A percentile compares a stretch with the other conserved stretches of the same genome.
These are phyloP conservation scores for Helicocarpus griseus DNA, from an alignment of 2,329 filamentous ascomycete genomes.

Conservation along the genomic window DNA sequence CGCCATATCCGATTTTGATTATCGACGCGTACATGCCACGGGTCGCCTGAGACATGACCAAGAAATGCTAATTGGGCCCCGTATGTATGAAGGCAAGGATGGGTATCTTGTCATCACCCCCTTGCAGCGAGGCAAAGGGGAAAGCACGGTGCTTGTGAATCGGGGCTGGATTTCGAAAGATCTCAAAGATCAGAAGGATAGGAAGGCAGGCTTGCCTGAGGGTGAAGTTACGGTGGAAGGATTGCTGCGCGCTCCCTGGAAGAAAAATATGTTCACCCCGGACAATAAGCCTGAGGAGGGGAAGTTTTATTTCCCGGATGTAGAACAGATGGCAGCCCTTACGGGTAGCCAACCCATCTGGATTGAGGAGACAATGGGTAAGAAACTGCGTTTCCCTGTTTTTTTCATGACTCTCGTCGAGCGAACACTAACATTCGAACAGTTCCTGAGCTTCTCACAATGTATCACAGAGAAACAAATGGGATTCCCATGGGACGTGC, in stretches of 20 bases:
- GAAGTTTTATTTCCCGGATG: constrained; percentile 92
- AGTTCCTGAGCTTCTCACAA: constrained; percentile 70
- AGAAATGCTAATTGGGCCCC: constrained; percentile 92
- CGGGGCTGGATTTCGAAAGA: constrained; percentile 85
- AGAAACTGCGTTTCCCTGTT: constrained; percentile 11
- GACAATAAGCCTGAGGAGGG: constrained; percentile 73
- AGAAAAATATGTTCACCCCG: constrained; percentile 97
- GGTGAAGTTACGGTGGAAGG: constrained; percentile 75
- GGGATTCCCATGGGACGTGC: constrained; percentile 84
- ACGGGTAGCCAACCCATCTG: constrained; percentile 80
- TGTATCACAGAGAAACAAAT: constrained; percentile 64
- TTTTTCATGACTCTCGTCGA: constrained; percentile 1
- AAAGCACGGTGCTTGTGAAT: constrained; percentile 72
- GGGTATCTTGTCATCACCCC: constrained; percentile 90
- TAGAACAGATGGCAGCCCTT: constrained; percentile 77
- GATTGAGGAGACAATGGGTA: constrained; percentile 94
- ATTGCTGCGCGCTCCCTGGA: constrained; percentile 77
- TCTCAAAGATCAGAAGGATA: constrained; percentile 52
- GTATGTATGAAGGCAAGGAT: constrained; percentile 78
- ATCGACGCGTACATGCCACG: constrained; percentile 66
- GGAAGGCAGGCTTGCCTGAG: constrained; percentile 55
- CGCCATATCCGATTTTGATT: constrained; percentile 85
- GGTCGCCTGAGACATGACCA: constrained; percentile 74
- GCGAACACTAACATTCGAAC: constrained; percentile 13
- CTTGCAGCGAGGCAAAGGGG: constrained; percentile 55